phyloP scores from a whole-genome alignment of 352 stramenopile species.

The Phytopythium cucurbitacearum region DNA sequence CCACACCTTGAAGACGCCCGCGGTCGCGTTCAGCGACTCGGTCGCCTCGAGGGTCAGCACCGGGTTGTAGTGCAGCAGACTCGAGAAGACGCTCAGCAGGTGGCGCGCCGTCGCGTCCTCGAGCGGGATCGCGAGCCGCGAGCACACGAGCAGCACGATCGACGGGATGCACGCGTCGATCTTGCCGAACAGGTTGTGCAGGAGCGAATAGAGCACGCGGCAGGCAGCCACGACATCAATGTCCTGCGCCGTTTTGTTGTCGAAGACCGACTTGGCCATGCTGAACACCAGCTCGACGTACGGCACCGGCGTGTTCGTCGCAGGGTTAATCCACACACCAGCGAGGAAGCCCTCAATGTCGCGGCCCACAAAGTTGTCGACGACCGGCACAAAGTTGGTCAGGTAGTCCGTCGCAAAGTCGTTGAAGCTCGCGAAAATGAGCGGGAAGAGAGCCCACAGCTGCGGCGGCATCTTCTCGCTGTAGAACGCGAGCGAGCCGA shows the following conservation, averaged over 20 bases:
- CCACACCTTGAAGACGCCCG: conserved; percentile 91
- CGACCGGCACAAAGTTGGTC: conserved; percentile 92
- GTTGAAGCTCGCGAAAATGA: conserved; percentile 95
- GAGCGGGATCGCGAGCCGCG: conserved; percentile 49
- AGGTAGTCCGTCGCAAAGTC: conserved; percentile 96
- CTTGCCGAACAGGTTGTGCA: conserved; percentile 84
- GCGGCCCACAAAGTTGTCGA: conserved; percentile 95
- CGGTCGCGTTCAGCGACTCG: conserved; percentile 82
- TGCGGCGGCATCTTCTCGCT: conserved; percentile 88
- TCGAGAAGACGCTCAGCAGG: conserved; percentile 90
- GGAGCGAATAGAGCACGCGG: conserved; percentile 70
- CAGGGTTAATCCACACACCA: conserved; percentile 37
- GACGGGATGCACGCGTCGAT: conserved; percentile 72
- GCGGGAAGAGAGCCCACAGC: conserved; percentile 95
- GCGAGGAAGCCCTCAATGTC: conserved; percentile 71
- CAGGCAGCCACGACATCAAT: conserved; percentile 70
- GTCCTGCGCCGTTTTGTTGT: conserved; percentile 56
- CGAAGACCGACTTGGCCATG: conserved; percentile 74
- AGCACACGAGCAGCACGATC: conserved; percentile 68
- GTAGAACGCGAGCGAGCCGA: conserved; percentile 96
- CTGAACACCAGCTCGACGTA: conserved; percentile 82
- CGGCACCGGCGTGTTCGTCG: conserved; percentile 34
- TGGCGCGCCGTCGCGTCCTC: conserved; percentile 67
- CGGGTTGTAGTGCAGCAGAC: conserved; percentile 93
- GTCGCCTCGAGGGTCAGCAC: conserved; percentile 85